A percentile compares a stretch with the other conserved stretches of the same genome.
These are phyloP conservation scores for Alternaria incomplexa DNA, from an alignment of 2,329 filamentous ascomycete genomes.

Conservation along the genomic window DNA sequence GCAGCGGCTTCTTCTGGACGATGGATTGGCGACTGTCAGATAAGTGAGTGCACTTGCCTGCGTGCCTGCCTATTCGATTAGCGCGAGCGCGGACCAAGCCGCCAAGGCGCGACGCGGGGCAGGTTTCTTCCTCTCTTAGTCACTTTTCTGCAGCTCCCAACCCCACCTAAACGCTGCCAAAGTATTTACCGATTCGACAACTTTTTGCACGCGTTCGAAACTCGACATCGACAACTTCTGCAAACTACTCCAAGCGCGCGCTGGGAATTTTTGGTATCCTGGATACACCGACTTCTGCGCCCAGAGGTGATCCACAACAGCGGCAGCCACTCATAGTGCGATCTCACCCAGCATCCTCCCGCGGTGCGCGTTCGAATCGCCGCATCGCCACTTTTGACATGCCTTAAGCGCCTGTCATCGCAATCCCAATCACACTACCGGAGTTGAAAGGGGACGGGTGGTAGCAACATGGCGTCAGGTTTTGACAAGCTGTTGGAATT, in stretches of 20 bases:
- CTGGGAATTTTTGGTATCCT: background rate
- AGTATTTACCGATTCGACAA: constrained; percentile 14
- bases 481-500: constrained; percentile 65
- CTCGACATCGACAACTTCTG: constrained; percentile 1
- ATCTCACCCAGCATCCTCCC: constrained; percentile 4
- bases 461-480: constrained; percentile 45
- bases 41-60: background rate
- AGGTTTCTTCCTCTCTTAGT: constrained; percentile 4
- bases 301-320: background rate
- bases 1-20: background rate
- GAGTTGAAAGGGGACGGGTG: constrained; percentile 26
- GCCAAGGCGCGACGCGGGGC: constrained; percentile 11
- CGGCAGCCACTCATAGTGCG: constrained; percentile 8
- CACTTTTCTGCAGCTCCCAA: constrained; percentile 13
- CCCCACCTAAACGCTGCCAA: constrained; percentile 18
- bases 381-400: constrained; percentile 15
- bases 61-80: background rate
- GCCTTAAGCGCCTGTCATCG: constrained; percentile 12
- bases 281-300: background rate
- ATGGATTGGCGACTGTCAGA: background rate
- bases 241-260: background rate
- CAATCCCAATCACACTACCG: constrained; percentile 11
- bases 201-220: constrained; percentile 16
- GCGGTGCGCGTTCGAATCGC: constrained; percentile 32
- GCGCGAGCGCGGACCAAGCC: constrained; percentile 5